Evolutionary conservation across 352 stramenopile species (phyloP), one percentile per base, ranked within the genome.

Genomic region (Globisporangium cederbergense): DNA sequence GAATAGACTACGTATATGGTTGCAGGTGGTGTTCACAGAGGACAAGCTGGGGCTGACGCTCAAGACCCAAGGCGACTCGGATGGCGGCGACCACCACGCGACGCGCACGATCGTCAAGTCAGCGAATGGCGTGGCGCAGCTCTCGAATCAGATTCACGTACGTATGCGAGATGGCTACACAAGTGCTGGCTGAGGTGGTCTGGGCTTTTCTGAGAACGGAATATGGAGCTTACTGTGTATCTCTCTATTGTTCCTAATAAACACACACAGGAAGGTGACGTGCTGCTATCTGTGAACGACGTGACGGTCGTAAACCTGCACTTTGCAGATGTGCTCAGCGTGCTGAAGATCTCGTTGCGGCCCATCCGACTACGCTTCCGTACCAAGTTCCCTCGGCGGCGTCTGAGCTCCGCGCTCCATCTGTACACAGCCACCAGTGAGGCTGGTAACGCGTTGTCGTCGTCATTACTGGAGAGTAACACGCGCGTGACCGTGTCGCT

Each of bases 351-450:
- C n/a, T 79, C 83, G 9, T 72, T 77, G 7, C 71, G 83, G 16
- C 83, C 83, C 3, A 89, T 90, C 46, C 78, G 78, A n/a, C 66
- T 92, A 13, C 71, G 81, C 11, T 90, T 92, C 58, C 81, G 77
- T 0, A 74, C 81, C 0, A 66, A 60, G 20, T 72, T 62, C 0
- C 60, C 75, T 43, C 60, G 66, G 5, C 70, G 65, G 18, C 50
- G 65, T 28, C 20, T 60, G 54, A 65, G 38, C n/a, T 58, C 52
- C 4, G 30, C 32, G 13, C 32, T 58, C n/a, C 38, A 58, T 25
- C 4, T 58, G 18, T 58, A 46, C 34, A 58, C 51, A 34, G 63
- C 67, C 10, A 4, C 62, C 22, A 66, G 46, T 9, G 78, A 72
- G 46, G 60, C 47, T 14, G 69, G 58, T 0, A 70, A 62, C 34